phyloP scores from a whole-genome alignment of 495 filamentous ascomycete species.

The Aspergillus heteromorphus region DNA sequence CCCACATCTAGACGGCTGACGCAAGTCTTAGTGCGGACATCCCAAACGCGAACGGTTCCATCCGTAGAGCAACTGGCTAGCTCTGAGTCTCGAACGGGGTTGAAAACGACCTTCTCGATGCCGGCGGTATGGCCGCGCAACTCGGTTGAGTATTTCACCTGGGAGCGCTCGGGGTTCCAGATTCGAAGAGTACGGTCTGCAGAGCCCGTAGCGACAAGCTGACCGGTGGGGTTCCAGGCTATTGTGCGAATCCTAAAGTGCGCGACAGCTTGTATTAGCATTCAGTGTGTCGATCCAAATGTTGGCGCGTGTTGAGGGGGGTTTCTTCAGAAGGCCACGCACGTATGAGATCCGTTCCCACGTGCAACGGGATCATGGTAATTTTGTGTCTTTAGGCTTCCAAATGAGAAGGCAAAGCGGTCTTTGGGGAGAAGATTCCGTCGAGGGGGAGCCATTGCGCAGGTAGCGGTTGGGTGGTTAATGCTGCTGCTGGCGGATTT shows the following conservation, averaged over 20 bases:
- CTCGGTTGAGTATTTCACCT: conserved; percentile 77
- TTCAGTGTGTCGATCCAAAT: not conserved
- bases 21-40: conserved; percentile 75
- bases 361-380: conserved; percentile 56
- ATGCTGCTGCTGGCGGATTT: conserved; percentile 12
- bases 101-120: conserved; percentile 86
- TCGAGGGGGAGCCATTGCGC: conserved; percentile 48
- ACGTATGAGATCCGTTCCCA: conserved; percentile 50
- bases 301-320: not conserved
- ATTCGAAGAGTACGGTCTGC: conserved; percentile 78
- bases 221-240: conserved; percentile 85
- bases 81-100: conserved; percentile 82
- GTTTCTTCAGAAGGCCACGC: conserved; percentile 16
- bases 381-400: conserved; percentile 51
- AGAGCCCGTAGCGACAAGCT: conserved; percentile 79
- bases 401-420: conserved; percentile 53
- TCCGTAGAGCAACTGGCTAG: conserved; percentile 81
- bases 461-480: not conserved
- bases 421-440: conserved; percentile 58
- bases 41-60: conserved; percentile 88
- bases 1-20: conserved; percentile 76
- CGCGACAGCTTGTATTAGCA: conserved; percentile 7
- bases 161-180: conserved; percentile 84
- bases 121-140: conserved; percentile 70
- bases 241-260: conserved; percentile 59